Base-by-base conservation (phyloP, 1,284 basidiomycete species). In the Paramarasmius palmivorus region DNA sequence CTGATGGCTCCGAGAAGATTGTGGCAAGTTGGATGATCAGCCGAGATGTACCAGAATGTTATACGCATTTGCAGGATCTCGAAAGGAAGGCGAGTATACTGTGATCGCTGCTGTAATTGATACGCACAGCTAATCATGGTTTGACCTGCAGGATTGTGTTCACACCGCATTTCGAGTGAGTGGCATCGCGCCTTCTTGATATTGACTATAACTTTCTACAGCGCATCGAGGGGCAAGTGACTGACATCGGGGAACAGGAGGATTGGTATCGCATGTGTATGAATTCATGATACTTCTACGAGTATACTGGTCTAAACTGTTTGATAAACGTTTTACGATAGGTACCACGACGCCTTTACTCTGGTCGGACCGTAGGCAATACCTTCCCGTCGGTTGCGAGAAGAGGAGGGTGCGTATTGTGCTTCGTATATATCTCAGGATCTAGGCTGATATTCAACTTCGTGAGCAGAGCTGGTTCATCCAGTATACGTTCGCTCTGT, bases 211-310 rank as follows among this genome's bases (percentile, higher is more conserved):
- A n/a, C 15, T 3, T 15, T 22, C 6, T 7, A 45, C 25, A 45
- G 42, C 42, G 42, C 10, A 5, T 45, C 10, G 42, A 45, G 29
- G 42, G 22, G n/a, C 42, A 32, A 45, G 23, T 45, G 3, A 25
- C 15, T 4, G 23, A 45, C 26, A 45, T 26, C 14, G 42, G 23
- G 10, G 25, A 45, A 29, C 20, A 29, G 3, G 42, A 45, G n/a
- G 42, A 45, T 25, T 45, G 42, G 42, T 45, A 26, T n/a, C 42
- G 20, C 23, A 45, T 45, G 42, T 45, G 42, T 45, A 25, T 23
- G 42, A 45, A 32, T 29, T 29, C 14, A 5, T 26, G 7, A 15
- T 45, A 12, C 15, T 14, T 26, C 29, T 10, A 26, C 25, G 23
- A 12, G n/a, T 7, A 25, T n/a, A 2, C 42, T 45, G 23, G 23